phyloP scores from a whole-genome alignment of 2,329 filamentous ascomycete species.

The Fusarium liriodendri region DNA sequence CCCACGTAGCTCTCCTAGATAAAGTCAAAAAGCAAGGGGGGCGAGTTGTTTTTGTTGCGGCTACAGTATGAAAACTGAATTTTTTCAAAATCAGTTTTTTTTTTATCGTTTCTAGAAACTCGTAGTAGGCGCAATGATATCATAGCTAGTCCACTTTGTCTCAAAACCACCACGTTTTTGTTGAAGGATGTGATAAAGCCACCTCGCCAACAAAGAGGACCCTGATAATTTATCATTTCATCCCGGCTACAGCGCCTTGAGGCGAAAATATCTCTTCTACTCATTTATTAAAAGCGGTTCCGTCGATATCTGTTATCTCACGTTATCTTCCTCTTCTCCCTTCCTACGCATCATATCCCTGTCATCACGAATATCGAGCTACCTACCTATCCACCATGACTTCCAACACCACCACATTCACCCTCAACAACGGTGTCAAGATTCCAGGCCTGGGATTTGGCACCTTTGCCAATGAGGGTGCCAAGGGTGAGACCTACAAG shows the following conservation, averaged over 20 bases:
- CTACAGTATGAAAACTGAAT: constrained; percentile 6
- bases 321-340: background rate
- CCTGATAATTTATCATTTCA: background rate
- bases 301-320: background rate
- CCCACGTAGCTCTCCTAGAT: constrained; percentile 27
- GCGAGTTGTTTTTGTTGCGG: background rate
- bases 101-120: background rate
- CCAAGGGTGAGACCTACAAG: constrained; percentile 45
- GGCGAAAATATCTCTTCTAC: background rate
- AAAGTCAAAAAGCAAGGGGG: constrained; percentile 7
- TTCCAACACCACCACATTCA: constrained; percentile 52
- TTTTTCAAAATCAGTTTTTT: background rate
- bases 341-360: background rate
- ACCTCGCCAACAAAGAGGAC: background rate
- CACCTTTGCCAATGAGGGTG: constrained; percentile 73
- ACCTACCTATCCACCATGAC: constrained; percentile 17
- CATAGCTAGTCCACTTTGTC: background rate
- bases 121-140: background rate
- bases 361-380: background rate
- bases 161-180: background rate
- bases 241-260: background rate
- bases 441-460: constrained; percentile 74
- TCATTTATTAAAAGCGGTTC: background rate
- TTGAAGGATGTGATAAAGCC: background rate
- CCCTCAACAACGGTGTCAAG: constrained; percentile 63